These are phyloP conservation scores for Mycena pura DNA, from an alignment of 768 basidiomycete species.

Conservation along the genomic window DNA sequence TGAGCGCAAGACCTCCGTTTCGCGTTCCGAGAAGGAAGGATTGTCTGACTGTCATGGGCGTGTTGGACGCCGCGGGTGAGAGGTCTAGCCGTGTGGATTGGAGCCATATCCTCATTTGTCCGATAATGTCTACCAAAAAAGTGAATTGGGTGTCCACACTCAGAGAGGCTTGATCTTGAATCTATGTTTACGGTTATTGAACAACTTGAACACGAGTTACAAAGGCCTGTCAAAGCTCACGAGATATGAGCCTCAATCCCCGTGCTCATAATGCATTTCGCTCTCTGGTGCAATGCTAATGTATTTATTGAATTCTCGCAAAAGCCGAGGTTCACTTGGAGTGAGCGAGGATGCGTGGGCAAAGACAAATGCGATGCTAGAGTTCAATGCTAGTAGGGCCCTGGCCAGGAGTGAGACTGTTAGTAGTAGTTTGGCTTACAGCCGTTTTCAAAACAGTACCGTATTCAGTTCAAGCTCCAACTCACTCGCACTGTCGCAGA, in stretches of 20 bases:
- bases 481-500: too few species aligned
- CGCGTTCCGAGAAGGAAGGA: slow-evolving; percentile 17
- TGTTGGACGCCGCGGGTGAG: slow-evolving; percentile 8
- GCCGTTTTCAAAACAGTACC: too few species aligned
- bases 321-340: slow-evolving; percentile 2
- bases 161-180: slow-evolving; percentile 4
- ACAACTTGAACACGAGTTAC: background rate
- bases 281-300: slow-evolving; percentile 15
- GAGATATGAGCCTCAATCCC: background rate
- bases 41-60: slow-evolving; percentile 13
- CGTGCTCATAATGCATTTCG: slow-evolving; percentile 19
- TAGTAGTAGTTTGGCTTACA: too few species aligned
- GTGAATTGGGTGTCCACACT: slow-evolving; percentile 5
- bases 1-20: slow-evolving; percentile 19
- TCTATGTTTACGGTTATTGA: background rate
- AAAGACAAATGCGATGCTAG: slow-evolving; percentile 14
- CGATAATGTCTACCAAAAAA: slow-evolving; percentile 1
- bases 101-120: slow-evolving; percentile 4
- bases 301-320: slow-evolving; percentile 13
- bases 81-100: background rate
- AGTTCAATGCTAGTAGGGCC: slow-evolving; percentile 5
- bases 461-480: too few species aligned
- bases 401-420: slow-evolving; percentile 6
- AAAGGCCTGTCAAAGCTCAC: background rate
- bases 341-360: slow-evolving; percentile 12